Evolutionary conservation across 495 filamentous ascomycete genomes (phyloP).

Genomic region (Annulohypoxylon maeteangense): DNA sequence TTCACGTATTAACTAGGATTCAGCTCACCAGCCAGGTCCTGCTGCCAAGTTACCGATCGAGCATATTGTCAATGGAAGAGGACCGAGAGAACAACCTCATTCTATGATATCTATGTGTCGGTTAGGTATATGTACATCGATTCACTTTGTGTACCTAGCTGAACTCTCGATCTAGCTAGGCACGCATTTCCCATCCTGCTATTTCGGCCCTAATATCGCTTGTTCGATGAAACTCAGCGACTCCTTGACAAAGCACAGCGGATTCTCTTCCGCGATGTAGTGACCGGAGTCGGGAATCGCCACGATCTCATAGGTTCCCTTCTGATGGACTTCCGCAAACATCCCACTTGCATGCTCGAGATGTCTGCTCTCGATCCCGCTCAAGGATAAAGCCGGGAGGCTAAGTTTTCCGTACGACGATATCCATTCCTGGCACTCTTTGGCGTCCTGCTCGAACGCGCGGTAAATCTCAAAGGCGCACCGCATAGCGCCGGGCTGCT

Average conservation of each 20-base stretch:
- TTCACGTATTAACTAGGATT: background rate
- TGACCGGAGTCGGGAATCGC: slow-evolving; percentile 50
- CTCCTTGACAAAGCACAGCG: slow-evolving; percentile 50
- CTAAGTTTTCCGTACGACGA: slow-evolving; percentile 52
- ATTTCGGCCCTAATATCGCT: slow-evolving; percentile 9
- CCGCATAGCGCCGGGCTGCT: slow-evolving; percentile 54
- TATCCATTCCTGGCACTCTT: slow-evolving; percentile 50
- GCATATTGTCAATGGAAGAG: background rate
- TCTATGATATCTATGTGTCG: background rate
- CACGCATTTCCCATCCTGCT: background rate
- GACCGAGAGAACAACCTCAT: background rate
- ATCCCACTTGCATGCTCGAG: slow-evolving; percentile 41
- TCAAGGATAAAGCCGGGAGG: slow-evolving; percentile 52
- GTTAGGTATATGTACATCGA: background rate
- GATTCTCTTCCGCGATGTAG: slow-evolving; percentile 56
- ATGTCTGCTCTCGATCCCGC: slow-evolving; percentile 48
- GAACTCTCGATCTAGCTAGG: background rate
- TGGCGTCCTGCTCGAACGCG: slow-evolving; percentile 55
- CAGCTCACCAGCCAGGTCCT: background rate
- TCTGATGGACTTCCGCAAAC: slow-evolving; percentile 51
- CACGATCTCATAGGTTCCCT: slow-evolving; percentile 38
- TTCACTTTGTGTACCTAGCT: background rate
- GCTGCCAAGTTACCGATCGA: background rate
- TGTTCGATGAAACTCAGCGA: slow-evolving; percentile 19
- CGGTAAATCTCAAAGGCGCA: slow-evolving; percentile 55